Percentiles rank a stretch among this genome's conserved stretches.
Evolutionary conservation across 2,329 filamentous ascomycete species (phyloP).

Genomic region (Cordyceps tenuipes): DNA sequence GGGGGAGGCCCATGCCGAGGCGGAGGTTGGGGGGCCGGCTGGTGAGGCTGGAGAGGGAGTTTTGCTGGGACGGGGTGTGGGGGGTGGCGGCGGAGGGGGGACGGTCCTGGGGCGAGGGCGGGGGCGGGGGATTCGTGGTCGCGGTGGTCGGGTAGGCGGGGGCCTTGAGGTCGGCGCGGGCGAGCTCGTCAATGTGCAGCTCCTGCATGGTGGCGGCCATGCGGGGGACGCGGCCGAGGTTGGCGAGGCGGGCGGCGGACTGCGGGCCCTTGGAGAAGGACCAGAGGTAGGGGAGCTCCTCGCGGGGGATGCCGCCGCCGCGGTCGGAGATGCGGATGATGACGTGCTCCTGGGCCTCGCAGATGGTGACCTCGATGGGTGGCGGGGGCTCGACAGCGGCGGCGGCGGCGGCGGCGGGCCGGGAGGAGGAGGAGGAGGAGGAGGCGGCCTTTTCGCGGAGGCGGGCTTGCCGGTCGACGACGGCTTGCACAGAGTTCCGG

Average conservation of each 20-base stretch:
- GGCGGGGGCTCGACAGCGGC: conserved; percentile 43
- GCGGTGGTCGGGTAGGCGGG: conserved; percentile 23
- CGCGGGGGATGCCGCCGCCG: conserved; percentile 81
- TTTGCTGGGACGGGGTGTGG: conserved; percentile 26
- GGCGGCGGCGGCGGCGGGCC: conserved; percentile 53
- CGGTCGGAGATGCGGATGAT: conserved; percentile 95
- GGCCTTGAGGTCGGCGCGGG: conserved; percentile 32
- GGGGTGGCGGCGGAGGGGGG: neutral
- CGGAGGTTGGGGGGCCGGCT: conserved; percentile 77
- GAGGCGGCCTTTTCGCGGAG: conserved; percentile 17
- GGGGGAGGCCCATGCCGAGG: conserved; percentile 84
- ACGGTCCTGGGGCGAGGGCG: neutral
- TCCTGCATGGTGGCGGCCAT: conserved; percentile 94
- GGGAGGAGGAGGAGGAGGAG: conserved; percentile 51
- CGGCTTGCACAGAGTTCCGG: conserved; percentile 88
- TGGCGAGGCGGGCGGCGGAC: conserved; percentile 68
- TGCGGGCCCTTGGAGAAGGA: conserved; percentile 92
- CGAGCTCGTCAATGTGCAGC: conserved; percentile 43
- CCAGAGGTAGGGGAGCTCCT: conserved; percentile 85
- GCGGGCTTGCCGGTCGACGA: conserved; percentile 64
- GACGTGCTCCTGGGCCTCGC: conserved; percentile 87
- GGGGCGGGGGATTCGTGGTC: neutral
- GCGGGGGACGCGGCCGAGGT: conserved; percentile 77
- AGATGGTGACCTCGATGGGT: conserved; percentile 89
- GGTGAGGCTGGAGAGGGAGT: conserved; percentile 71